phyloP scores from a whole-genome alignment of 2,329 filamentous ascomycete species.

The Talaromyces funiculosus region DNA sequence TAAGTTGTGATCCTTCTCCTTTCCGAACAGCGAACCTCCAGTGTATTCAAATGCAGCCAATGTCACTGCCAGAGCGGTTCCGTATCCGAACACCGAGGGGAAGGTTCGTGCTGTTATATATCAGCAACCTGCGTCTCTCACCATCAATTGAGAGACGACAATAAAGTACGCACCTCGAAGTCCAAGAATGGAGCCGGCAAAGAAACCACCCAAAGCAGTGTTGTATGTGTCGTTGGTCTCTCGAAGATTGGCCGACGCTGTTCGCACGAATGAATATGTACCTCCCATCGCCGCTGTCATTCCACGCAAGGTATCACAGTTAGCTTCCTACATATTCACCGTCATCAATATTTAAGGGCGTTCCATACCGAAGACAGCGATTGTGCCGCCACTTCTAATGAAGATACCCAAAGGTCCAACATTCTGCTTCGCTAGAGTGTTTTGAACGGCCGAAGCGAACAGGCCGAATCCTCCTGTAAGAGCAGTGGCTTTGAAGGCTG shows the following conservation, averaged over 20 bases:
- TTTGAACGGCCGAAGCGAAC: constrained; percentile 73
- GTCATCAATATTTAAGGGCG: neutral
- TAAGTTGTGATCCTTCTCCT: constrained; percentile 51
- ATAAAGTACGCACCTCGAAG: constrained; percentile 56
- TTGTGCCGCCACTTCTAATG: constrained; percentile 68
- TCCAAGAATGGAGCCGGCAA: constrained; percentile 67
- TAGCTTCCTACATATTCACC: no score
- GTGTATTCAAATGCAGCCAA: constrained; percentile 64
- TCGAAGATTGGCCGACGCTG: constrained; percentile 75
- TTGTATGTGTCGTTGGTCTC: constrained; percentile 77
- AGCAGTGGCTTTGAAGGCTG: constrained; percentile 58
- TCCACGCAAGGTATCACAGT: neutral
- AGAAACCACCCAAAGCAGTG: constrained; percentile 67
- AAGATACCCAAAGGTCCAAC: constrained; percentile 75
- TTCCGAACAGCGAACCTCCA: constrained; percentile 56
- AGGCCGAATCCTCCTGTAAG: constrained; percentile 64
- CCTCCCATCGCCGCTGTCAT: constrained; percentile 64
- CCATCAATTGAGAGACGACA: neutral
- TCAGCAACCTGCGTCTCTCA: constrained; percentile 1
- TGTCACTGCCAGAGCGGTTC: constrained; percentile 52
- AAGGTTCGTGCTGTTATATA: constrained; percentile 53
- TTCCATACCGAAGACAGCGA: constrained; percentile 59
- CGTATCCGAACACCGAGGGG: constrained; percentile 65
- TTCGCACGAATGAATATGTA: constrained; percentile 70
- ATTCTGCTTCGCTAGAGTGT: constrained; percentile 77